These are phyloP conservation scores for Geopyxis carbonaria DNA, from an alignment of 495 filamentous ascomycete genomes.

Conservation along the genomic window DNA sequence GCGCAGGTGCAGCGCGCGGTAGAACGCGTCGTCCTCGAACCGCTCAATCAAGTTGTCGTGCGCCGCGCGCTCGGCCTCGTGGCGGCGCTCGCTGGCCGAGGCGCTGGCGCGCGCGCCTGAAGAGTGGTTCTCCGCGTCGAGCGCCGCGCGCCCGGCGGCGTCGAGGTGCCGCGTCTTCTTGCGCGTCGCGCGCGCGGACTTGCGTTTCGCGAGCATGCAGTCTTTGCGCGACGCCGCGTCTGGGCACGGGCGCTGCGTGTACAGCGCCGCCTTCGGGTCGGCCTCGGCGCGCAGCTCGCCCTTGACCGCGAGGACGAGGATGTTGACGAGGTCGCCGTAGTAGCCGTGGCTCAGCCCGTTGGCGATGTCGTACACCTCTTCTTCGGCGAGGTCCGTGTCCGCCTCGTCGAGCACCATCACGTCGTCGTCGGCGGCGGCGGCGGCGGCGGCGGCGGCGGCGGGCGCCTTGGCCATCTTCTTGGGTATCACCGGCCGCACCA, in stretches of 20 bases:
- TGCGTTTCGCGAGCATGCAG: too few species aligned
- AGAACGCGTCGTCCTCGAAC: slow-evolving; percentile 25
- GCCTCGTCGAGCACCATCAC: too few species aligned
- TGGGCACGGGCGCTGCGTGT: slow-evolving; percentile 12
- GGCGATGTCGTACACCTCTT: too few species aligned
- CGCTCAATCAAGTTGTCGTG: slow-evolving; percentile 24
- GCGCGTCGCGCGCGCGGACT: too few species aligned
- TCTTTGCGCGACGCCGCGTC: background rate
- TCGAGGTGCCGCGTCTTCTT: too few species aligned
- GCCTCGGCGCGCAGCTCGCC: slow-evolving; percentile 23
- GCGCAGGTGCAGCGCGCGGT: slow-evolving; percentile 29
- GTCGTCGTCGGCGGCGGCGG: too few species aligned
- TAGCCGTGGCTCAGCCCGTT: slow-evolving; percentile 34
- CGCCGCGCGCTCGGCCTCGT: slow-evolving; percentile 22
- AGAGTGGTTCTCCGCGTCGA: too few species aligned
- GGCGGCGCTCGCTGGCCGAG: too few species aligned
- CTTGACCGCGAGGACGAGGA: slow-evolving; percentile 29
- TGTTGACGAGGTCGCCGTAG: slow-evolving; percentile 36
- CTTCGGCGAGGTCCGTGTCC: too few species aligned
- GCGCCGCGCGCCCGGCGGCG: too few species aligned
- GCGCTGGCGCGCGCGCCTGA: too few species aligned
- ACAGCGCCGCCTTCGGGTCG: slow-evolving; percentile 25
- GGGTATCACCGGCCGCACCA: slow-evolving; percentile 30
- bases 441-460: background rate
- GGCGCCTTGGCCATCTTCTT: slow-evolving; percentile 32